These are phyloP conservation scores for Vitellaria paradoxa DNA, from an alignment of 179 eudicot species.

Conservation along the genomic window DNA sequence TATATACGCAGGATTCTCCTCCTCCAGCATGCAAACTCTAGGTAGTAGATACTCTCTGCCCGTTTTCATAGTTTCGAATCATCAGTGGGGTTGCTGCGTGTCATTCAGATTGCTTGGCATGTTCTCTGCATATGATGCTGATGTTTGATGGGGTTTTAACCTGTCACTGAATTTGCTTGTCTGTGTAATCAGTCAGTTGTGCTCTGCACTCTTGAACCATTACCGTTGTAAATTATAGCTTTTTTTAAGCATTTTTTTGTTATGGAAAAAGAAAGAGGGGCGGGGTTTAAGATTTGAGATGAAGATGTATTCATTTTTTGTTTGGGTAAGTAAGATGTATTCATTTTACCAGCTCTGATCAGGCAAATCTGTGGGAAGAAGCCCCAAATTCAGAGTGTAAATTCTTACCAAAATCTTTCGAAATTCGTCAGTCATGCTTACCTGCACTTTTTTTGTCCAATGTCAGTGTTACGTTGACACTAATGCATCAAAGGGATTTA, in stretches of 20 bases:
- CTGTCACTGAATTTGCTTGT: background rate
- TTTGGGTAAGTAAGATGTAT: no score
- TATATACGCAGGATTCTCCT: slow-evolving; percentile 15
- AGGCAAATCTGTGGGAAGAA: no score
- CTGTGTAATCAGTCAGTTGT: background rate
- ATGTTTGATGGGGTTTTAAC: background rate
- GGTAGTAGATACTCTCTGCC: background rate
- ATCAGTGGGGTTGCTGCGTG: background rate
- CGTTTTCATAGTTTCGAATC: background rate
- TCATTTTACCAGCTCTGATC: no score
- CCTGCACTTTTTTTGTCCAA: background rate
- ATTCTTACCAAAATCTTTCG: background rate
- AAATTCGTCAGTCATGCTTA: background rate
- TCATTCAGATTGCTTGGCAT: background rate
- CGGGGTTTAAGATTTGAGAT: no score
- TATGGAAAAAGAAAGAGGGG: background rate
- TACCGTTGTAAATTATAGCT: slow-evolving; percentile 6
- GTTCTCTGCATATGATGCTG: background rate
- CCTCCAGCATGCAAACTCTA: slow-evolving; percentile 4
- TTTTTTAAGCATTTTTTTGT: background rate
- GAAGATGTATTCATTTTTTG: no score
- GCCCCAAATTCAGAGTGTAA: no score
- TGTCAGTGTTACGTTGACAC: background rate
- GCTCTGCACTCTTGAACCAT: background rate
- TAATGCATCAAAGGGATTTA: no score